These are phyloP conservation scores for Astragalus glycyphyllos DNA, from an alignment of 306 rosid genomes.

Conservation along the genomic window DNA sequence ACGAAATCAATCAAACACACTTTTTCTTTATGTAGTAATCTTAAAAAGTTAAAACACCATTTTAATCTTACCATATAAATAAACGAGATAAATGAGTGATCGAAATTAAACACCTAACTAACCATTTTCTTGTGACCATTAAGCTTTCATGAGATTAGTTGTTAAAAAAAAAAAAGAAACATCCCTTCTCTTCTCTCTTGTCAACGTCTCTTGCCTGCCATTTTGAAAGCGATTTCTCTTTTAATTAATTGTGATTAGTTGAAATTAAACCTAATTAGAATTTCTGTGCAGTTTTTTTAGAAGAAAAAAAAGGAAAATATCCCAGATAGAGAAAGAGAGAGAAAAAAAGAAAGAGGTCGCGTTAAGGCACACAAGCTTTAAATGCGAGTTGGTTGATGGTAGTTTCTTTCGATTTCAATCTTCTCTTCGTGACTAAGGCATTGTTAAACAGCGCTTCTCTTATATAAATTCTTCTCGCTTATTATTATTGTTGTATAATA, in stretches of 20 bases:
- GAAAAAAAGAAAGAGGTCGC: conserved; percentile 14
- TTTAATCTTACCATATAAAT: conserved; percentile 17
- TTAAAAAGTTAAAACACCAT: background rate
- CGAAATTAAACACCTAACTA: conserved; percentile 12
- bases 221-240: conserved; percentile 21
- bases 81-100: conserved; percentile 38
- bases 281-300: background rate
- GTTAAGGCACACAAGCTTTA: conserved; percentile 60
- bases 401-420: conserved; percentile 47
- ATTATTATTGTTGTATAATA: background rate
- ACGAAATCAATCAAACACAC: conserved; percentile 11
- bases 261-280: conserved; percentile 17
- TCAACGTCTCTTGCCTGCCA: conserved; percentile 36
- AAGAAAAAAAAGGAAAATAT: conserved; percentile 30
- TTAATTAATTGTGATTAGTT: background rate
- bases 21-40: background rate
- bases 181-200: conserved; percentile 6
- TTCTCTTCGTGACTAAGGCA: conserved; percentile 63
- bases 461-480: background rate
- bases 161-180: conserved; percentile 43
- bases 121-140: conserved; percentile 29
- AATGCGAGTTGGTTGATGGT: conserved; percentile 88
- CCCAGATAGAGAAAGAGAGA: background rate
- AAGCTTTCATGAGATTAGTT: background rate
- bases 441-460: conserved; percentile 39